phyloP scores from a whole-genome alignment of 192 early-diverging fungal genomes.

The Podila clonocystis region DNA sequence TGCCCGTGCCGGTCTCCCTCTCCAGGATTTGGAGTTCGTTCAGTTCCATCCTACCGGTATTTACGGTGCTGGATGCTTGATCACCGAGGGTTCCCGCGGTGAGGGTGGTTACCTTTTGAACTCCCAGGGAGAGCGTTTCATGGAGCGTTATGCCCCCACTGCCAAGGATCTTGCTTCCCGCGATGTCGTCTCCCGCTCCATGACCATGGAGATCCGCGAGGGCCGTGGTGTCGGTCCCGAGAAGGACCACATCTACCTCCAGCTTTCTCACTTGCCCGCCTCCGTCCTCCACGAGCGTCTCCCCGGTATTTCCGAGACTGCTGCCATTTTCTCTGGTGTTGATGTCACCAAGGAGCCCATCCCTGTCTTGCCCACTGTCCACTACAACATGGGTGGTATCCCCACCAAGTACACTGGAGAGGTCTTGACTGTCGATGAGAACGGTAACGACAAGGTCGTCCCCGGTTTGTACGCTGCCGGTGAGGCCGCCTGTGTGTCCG shows the following conservation, averaged over 20 bases:
- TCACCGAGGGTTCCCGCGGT: conserved; percentile 95
- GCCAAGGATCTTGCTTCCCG: conserved; percentile 99
- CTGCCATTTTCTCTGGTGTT: conserved; percentile 97
- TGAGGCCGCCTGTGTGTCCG: conserved; percentile 97
- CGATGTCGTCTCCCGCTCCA: conserved; percentile 98
- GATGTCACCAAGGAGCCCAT: conserved; percentile 99
- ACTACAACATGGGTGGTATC: conserved; percentile 99
- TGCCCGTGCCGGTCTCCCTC: conserved; percentile 92
- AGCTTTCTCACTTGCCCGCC: conserved; percentile 94
- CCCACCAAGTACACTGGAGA: conserved; percentile 98
- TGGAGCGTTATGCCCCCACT: conserved; percentile 99
- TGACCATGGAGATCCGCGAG: conserved; percentile 98
- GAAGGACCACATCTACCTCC: conserved; percentile 96
- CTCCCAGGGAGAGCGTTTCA: conserved; percentile 96
- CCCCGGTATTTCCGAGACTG: conserved; percentile 99
- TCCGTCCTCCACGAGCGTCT: conserved; percentile 92
- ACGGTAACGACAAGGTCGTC: conserved; percentile 92
- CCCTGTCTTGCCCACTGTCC: conserved; percentile 98
- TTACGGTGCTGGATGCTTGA: conserved; percentile 97
- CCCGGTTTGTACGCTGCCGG: conserved; percentile 98
- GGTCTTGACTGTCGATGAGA: conserved; percentile 81
- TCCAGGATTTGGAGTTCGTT: conserved; percentile 99
- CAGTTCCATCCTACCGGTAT: conserved; percentile 99
- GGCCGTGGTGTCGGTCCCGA: conserved; percentile 97
- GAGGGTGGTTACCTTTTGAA: conserved; percentile 98